Evolutionary conservation across 768 basidiomycete species (phyloP), one percentile per base, ranked within the genome.

Genomic region (Trametes villosa): DNA sequence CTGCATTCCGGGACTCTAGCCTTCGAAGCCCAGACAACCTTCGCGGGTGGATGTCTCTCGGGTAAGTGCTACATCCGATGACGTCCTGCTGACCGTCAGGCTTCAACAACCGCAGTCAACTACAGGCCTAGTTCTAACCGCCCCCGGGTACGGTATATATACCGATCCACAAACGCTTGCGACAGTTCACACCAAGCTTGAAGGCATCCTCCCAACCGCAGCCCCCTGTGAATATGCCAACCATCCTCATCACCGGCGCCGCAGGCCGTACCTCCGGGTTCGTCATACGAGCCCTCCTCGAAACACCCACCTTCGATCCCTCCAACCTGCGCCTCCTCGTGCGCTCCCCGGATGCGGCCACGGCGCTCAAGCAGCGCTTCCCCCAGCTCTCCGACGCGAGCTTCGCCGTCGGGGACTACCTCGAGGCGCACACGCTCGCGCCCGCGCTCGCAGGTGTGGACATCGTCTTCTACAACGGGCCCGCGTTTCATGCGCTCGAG

Each of bases 381-480:
- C 66, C 67, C 2, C 42, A 58, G 38, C 62, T 73, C 22, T 40
- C 59, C 13, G 57, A 48, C 40, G 18, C 64, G 31, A 38, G 62
- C 26, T 70, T 73, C 57, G 65, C 63, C 15, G 44, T 70, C 57
- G 71, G 63, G 17, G 66, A 72, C 62, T 67, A 51, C 54, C 62
- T 71, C 45, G 68, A 73, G 29, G 59, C 50, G 18, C 58, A 50
- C 60, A 66, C 67, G 9, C 64, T 74, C 18, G 36, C 59, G 15
- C 48, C 66, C 27, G 71, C 71, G 4, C 34, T 72, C 24, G 26
- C 59, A 27, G 67, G 65, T 50, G 67, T 71, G 26, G 66, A 69
- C 36, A 46, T 70, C 36, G 70, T 70, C n/a, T 70, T 72, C 51
- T 66, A 74, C 64, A 71, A 72, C 53, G 70, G 60, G 1, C 72